Evolutionary conservation across 345 rosid genomes (phyloP), one percentile per base, ranked within the genome.

Genomic region (Melaleuca alternifolia): DNA sequence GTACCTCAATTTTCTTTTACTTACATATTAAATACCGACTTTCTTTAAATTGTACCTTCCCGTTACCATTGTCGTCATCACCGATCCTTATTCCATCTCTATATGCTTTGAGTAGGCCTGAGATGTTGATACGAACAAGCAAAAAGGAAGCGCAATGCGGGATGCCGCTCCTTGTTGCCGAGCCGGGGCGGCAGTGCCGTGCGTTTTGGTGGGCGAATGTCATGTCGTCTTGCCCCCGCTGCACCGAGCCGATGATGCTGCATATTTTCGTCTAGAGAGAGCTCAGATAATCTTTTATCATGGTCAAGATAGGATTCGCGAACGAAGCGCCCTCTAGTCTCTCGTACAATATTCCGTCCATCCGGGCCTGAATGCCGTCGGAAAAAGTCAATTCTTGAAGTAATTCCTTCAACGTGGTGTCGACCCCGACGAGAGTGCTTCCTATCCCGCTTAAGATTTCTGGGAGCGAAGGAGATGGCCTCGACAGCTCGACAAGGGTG

Each of bases 321-420:
- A 83, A 91, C 83, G 96, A 88, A 87, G 91, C 86, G 28, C 86
- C 94, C 85, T 93, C 96, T 79, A 96, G 90, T 84, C 92, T 90
- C 92, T 96, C 96, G 89, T 92, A 94, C 92, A 95, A 51, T 87
- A 94, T 94, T 50, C 99, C 98, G 20, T 96, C 99, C 98, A 97
- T 93, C 84, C 98, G 95, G 86, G 98, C 98, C 87, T 97, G 99
- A 85, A 97, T 90, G 33, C 96, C 96, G 2, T 91, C 93, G 0
- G 94, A 88, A 88, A 90, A 85, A 14, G 93, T 86, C 86, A 97
- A 79, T 44, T 94, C 97, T 83, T 90, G 93, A 56, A 96, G 85
- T 57, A 96, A 71, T 90, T 87, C 94, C 86, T 92, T 94, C 88
- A 96, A 30, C 54, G 94, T 91, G 85, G 88, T 90, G 90, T 96